Conservation (phyloP, 2,329 filamentous ascomycete genomes). For the Paecilomyces formosus region DNA sequence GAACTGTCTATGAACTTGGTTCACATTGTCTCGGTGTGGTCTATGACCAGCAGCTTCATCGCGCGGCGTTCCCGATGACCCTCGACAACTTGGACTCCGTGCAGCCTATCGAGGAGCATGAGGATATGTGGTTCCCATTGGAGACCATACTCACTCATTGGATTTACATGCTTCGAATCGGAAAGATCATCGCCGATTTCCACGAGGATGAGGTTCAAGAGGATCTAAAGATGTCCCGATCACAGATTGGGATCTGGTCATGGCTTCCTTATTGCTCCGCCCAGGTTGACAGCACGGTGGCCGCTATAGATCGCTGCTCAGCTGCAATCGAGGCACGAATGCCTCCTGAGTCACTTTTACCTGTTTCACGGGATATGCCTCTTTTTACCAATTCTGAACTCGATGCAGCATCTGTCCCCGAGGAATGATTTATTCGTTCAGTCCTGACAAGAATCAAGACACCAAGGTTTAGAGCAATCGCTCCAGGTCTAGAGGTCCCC, state of each 20-base stretch:
- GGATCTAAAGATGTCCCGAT: neutral
- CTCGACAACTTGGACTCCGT: constrained; percentile 5
- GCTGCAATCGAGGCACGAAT: neutral
- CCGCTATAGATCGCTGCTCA: constrained; percentile 1
- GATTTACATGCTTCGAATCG: constrained; percentile 3
- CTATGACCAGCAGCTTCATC: constrained; percentile 4
- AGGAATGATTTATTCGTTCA: constrained; percentile 3
- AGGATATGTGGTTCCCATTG: constrained; percentile 10
- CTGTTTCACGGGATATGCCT: neutral
- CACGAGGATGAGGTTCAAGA: neutral
- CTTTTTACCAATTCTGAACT: constrained; percentile 2
- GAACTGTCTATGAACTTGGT: constrained; percentile 5
- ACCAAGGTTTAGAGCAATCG: constrained; percentile 3
- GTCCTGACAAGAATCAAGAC: constrained; percentile 1
- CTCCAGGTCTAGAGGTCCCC: constrained; percentile 3
- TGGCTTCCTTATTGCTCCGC: constrained; percentile 3
- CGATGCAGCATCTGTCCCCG: constrained; percentile 1
- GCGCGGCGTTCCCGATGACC: neutral
- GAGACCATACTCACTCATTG: constrained; percentile 12
- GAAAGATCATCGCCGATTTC: neutral
- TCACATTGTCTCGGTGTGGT: constrained; percentile 6
- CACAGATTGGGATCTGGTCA: neutral
- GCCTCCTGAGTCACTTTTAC: neutral
- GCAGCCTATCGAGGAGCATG: constrained; percentile 9
- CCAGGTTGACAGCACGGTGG: constrained; percentile 1